Evolutionary conservation across 2,329 filamentous ascomycete species (phyloP).

Genomic region (Cordyceps farinosa): DNA sequence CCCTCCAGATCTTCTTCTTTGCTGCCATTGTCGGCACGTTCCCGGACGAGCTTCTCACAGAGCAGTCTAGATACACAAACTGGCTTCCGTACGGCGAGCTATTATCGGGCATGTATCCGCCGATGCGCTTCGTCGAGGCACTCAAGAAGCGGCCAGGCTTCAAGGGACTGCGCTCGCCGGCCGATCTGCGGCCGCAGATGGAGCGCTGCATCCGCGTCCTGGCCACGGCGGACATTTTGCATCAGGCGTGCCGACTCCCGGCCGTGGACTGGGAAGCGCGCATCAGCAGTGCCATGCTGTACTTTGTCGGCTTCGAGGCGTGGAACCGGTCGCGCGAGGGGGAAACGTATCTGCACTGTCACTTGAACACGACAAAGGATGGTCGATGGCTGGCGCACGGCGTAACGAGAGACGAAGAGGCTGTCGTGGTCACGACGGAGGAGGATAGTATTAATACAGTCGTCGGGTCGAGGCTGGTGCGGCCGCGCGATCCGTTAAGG

Average conservation of each 20-base stretch:
- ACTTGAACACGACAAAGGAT: slow-evolving; percentile 10
- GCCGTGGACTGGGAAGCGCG: slow-evolving; percentile 7
- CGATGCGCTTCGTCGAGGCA: background rate
- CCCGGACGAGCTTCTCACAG: background rate
- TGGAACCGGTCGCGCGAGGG: slow-evolving; percentile 15
- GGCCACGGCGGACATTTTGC: background rate
- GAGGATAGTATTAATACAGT: too few species aligned
- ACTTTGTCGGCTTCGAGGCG: slow-evolving; percentile 19
- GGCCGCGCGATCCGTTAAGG: slow-evolving; percentile 5
- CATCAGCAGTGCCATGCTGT: slow-evolving; percentile 1
- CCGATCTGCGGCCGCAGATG: background rate
- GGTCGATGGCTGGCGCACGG: slow-evolving; percentile 8
- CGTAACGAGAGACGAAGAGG: background rate
- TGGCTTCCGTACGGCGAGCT: slow-evolving; percentile 7
- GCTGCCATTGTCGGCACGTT: background rate
- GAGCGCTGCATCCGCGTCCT: slow-evolving; percentile 2
- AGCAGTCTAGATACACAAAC: background rate
- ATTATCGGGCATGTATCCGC: background rate
- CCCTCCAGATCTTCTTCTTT: slow-evolving; percentile 6
- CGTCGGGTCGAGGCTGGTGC: background rate
- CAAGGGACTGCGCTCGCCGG: background rate
- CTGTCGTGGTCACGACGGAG: background rate
- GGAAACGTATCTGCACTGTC: slow-evolving; percentile 6
- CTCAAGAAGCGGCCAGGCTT: background rate
- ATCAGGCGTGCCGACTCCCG: background rate